Evolutionary conservation across 805 yeast genomes (phyloP).

Genomic region (Pichia occidentalis): DNA sequence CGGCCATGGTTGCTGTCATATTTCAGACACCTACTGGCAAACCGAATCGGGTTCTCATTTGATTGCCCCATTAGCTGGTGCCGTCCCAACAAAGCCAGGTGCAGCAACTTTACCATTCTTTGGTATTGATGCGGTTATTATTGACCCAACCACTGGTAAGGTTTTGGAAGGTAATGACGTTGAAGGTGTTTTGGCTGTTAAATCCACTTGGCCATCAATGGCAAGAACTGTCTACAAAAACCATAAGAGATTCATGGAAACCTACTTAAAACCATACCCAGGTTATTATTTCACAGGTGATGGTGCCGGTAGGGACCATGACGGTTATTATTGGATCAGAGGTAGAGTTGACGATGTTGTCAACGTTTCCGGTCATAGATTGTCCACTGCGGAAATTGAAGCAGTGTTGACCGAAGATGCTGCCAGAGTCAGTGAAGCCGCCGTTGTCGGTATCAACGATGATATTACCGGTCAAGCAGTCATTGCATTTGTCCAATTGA

Average conservation of each 20-base stretch:
- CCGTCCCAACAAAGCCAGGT: slow-evolving; percentile 93
- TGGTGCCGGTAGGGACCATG: slow-evolving; percentile 96
- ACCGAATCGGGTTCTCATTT: slow-evolving; percentile 96
- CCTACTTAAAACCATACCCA: slow-evolving; percentile 88
- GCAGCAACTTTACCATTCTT: slow-evolving; percentile 95
- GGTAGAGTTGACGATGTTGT: slow-evolving; percentile 99
- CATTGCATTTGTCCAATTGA: slow-evolving; percentile 86
- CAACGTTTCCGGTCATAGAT: slow-evolving; percentile 94
- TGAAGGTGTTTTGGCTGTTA: slow-evolving; percentile 92
- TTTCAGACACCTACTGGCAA: slow-evolving; percentile 98
- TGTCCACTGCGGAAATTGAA: slow-evolving; percentile 98
- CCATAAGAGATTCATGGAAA: slow-evolving; percentile 79
- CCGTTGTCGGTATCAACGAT: slow-evolving; percentile 94
- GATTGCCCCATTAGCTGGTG: slow-evolving; percentile 92
- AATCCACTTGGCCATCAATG: slow-evolving; percentile 96
- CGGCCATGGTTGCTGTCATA: slow-evolving; percentile 84
- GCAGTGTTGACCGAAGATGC: slow-evolving; percentile 77
- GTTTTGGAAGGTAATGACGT: slow-evolving; percentile 83
- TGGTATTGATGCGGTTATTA: slow-evolving; percentile 84
- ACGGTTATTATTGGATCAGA: slow-evolving; percentile 95
- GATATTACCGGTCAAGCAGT: slow-evolving; percentile 98
- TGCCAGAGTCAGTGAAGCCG: slow-evolving; percentile 75
- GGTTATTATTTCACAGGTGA: slow-evolving; percentile 96
- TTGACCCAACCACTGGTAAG: slow-evolving; percentile 88
- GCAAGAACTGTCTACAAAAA: slow-evolving; percentile 92